phyloP scores from a whole-genome alignment of 2,329 filamentous ascomycete genomes.

The Amylocarpus encephaloides region DNA sequence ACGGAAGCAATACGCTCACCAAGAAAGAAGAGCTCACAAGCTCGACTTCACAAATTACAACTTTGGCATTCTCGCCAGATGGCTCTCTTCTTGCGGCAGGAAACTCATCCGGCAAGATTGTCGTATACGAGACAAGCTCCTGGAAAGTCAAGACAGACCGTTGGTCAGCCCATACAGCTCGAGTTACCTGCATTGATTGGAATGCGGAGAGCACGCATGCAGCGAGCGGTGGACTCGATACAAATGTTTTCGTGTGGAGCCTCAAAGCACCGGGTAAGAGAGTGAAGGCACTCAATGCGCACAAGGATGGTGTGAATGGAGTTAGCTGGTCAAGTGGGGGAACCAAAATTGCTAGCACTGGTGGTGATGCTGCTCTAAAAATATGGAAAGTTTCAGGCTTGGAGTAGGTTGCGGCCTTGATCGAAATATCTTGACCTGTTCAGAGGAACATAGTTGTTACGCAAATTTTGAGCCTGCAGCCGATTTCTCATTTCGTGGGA shows the following conservation, averaged over 20 bases:
- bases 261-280: slow-evolving; percentile 74
- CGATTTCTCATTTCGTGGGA: too few species aligned
- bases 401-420: slow-evolving; percentile 31
- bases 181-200: slow-evolving; percentile 68
- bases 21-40: slow-evolving; percentile 46
- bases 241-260: slow-evolving; percentile 90
- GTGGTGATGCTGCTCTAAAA: slow-evolving; percentile 87
- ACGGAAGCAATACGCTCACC: slow-evolving; percentile 49
- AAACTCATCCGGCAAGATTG: slow-evolving; percentile 78
- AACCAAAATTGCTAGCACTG: slow-evolving; percentile 66
- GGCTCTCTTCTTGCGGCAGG: slow-evolving; percentile 77
- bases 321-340: slow-evolving; percentile 69
- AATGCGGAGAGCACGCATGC: slow-evolving; percentile 70
- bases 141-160: slow-evolving; percentile 74
- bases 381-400: slow-evolving; percentile 66
- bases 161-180: slow-evolving; percentile 66
- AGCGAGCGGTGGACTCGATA: slow-evolving; percentile 81
- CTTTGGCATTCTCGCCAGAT: slow-evolving; percentile 74
- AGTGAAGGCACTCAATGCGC: slow-evolving; percentile 78
- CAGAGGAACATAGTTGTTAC: too few species aligned
- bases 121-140: slow-evolving; percentile 62
- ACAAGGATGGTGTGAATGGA: slow-evolving; percentile 92
- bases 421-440: too few species aligned
- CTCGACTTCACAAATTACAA: slow-evolving; percentile 66
- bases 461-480: too few species aligned